Evolutionary conservation across 768 basidiomycete species (phyloP), one percentile per base, ranked within the genome.

Genomic region (Tylopilus balloui): DNA sequence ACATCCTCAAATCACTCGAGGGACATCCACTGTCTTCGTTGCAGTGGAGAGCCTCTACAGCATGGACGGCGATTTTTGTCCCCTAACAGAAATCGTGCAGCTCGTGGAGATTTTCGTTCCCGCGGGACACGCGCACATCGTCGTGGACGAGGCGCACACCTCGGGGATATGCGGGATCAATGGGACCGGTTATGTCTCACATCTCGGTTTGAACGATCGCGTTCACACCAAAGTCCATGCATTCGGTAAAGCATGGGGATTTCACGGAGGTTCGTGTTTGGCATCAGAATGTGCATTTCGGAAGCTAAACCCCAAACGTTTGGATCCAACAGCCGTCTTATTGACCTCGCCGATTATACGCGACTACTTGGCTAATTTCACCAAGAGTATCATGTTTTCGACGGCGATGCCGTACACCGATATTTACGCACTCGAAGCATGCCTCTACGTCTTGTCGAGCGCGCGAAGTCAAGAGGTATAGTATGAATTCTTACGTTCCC

Each of bases 71-170:
- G 77, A 79, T 51, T 68, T 80, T 23, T 68, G 71, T 3, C 79
- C 78, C 3, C 59, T 83, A 11, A 46, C 43, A 3, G 68, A 70
- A 31, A 70, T 81, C 11, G 67, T 77, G 21, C 61, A 65, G 9
- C 34, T 71, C 2, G 51, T 77, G 27, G 67, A 78, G 19, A 44
- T 58, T 2, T 53, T 65, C 0, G 60, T 78, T 6, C 76, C 74
- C 5, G 39, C 49, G 10, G 69, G 65, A 3, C 68, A 64, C 40
- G 70, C 63, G 27, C 73, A 73, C 62, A 65, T 83, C 28, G 59
- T 81, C 6, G 68, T 81, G 7, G 81, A 82, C 52, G 81, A 80
- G 58, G 80, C 79, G 0, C 81, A 83, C 51, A 73, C 80, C 4
- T 78, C 77, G 0, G 80, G 78, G 0, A 56, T 80, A 17, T 78